Conservation (phyloP, 2,329 filamentous ascomycete genomes). For the Cladosporium oxysporum region DNA sequence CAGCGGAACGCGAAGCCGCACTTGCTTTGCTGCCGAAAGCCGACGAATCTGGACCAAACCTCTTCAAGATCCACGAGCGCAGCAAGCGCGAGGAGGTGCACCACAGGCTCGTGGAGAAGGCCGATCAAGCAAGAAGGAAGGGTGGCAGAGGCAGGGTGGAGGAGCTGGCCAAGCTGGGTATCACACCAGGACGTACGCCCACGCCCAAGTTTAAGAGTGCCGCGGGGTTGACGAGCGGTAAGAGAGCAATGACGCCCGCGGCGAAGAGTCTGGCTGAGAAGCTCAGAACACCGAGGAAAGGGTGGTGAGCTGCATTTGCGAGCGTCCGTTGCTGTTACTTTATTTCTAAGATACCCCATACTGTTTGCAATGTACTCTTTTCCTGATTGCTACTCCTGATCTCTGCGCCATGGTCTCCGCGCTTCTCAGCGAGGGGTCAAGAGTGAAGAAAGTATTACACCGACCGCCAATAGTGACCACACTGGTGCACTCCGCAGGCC, state of each 20-base stretch:
- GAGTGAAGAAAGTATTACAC: neutral
- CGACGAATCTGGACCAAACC: constrained; percentile 64
- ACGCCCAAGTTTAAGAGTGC: constrained; percentile 69
- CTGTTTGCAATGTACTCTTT: constrained; percentile 4
- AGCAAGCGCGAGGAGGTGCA: constrained; percentile 79
- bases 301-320: constrained; percentile 22
- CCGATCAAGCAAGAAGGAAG: constrained; percentile 70
- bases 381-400: neutral
- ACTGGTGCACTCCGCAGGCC: neutral
- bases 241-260: constrained; percentile 65
- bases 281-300: constrained; percentile 50
- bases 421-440: neutral
- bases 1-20: constrained; percentile 39
- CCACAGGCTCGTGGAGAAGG: constrained; percentile 81
- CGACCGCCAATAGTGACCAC: neutral
- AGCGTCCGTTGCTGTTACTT: constrained; percentile 17
- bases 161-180: constrained; percentile 38
- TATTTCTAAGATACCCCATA: constrained; percentile 17
- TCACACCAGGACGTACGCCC: constrained; percentile 55
- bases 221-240: constrained; percentile 41
- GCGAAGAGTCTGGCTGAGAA: constrained; percentile 68
- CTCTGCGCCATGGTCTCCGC: neutral
- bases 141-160: constrained; percentile 53
- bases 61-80: constrained; percentile 76
- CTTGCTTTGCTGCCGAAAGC: constrained; percentile 47